Conservation (phyloP, 2,329 filamentous ascomycete species). For the Cladobotryum mycophilum region DNA sequence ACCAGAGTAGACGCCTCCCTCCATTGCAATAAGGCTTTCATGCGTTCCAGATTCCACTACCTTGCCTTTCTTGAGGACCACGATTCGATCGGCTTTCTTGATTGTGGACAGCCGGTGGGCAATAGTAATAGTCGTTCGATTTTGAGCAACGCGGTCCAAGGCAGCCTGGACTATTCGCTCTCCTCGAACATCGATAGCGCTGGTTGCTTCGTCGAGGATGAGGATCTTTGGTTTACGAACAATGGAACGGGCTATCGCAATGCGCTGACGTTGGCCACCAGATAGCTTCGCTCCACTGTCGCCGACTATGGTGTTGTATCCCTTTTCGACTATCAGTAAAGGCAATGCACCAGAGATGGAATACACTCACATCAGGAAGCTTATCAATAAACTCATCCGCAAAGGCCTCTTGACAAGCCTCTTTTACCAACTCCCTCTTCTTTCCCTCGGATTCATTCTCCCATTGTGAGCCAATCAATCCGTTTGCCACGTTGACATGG, state of each 20-base stretch:
- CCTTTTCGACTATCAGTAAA: constrained; percentile 22
- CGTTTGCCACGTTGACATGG: constrained; percentile 79
- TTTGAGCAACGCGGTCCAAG: constrained; percentile 75
- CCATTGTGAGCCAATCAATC: constrained; percentile 75
- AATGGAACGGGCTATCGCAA: constrained; percentile 86
- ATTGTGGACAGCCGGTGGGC: constrained; percentile 94
- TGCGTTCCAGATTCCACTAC: constrained; percentile 93
- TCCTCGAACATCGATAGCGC: constrained; percentile 86
- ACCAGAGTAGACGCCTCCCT: constrained; percentile 68
- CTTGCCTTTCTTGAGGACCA: constrained; percentile 79
- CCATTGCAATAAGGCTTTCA: constrained; percentile 61
- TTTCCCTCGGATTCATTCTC: constrained; percentile 62
- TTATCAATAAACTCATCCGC: constrained; percentile 84
- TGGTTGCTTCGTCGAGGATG: constrained; percentile 90
- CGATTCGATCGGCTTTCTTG: constrained; percentile 89
- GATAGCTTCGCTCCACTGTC: constrained; percentile 89
- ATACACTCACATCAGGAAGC: constrained; percentile 72
- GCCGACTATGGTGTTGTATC: constrained; percentile 88
- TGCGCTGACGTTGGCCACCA: constrained; percentile 94
- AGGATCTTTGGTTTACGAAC: constrained; percentile 89
- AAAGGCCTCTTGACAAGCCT: constrained; percentile 84
- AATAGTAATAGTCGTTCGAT: constrained; percentile 91
- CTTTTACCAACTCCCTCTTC: constrained; percentile 63
- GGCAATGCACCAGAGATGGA: constrained; percentile 39
- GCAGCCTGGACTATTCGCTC: constrained; percentile 93